Base-by-base conservation (phyloP, 2,329 filamentous ascomycete species). In the Alternaria postmessia region DNA sequence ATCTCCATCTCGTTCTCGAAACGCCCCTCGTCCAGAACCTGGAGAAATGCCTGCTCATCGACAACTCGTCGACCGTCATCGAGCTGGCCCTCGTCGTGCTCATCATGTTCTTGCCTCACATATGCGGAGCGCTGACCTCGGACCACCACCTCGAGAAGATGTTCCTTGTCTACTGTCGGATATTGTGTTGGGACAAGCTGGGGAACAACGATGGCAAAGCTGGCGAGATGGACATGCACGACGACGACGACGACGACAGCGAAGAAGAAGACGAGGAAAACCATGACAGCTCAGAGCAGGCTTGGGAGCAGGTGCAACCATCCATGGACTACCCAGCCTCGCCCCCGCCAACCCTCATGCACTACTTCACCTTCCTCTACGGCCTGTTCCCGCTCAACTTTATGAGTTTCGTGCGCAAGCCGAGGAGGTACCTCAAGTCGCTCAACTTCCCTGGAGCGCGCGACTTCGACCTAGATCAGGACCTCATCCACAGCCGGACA, bases 321-420 rank as follows among this genome's bases (percentile, higher is more conserved):
- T 83, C 88, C 6, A 82, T 87, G n/a, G 87, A 89, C 34, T 81
- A 84, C 11, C 83, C 84, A 6, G 71, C 73, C 38, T 66, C 64
- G 8, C 81, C 84, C 3, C 86, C 92, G 3, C 87, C 89, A 5
- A 89, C 92, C 61, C 83, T 94, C 1, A 79, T 89, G 54, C 87
- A 89, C 67, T 94, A 92, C 76, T 95, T 93, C 69, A 94, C 91
- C 3, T 89, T 93, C 26, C 82, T 95, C 0, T 95, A 95, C 68
- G 92, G 92, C 0, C 80, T 95, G 5, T 95, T 94, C 65, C 92
- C 92, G 2, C 87, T 94, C 72, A 94, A 94, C 74, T 93, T 95
- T 68, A 91, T 93, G 87, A 90, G 90, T 76, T 95, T 94, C 73
- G 90, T 95, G 63, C 87, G 91, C 57, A 94, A 94, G 72, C 91